Percentiles rank a stretch among this genome's conserved stretches.
Evolutionary conservation across 202 grass and related monocot species (phyloP).

Genomic region (Setaria italica): DNA sequence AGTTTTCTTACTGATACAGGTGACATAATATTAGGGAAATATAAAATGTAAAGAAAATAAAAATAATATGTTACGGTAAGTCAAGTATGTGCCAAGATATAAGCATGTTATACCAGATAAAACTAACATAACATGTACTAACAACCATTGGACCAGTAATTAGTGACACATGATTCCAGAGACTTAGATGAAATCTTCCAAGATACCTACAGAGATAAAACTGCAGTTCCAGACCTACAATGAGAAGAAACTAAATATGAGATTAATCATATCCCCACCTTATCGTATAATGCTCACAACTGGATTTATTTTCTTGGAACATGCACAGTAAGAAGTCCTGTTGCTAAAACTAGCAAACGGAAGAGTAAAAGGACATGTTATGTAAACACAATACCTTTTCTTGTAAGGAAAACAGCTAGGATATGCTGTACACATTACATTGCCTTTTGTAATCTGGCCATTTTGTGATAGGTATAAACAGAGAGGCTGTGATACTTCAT

Average conservation of each 20-base stretch:
- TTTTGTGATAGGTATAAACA: constrained; percentile 7
- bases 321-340: background rate
- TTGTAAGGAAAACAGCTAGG: background rate
- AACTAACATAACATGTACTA: background rate
- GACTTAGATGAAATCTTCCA: background rate
- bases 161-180: background rate
- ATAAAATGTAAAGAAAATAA: background rate
- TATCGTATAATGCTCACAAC: constrained; percentile 6
- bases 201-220: constrained; percentile 16
- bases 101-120: constrained; percentile 32
- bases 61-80: background rate
- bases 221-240: background rate
- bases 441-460: background rate
- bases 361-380: background rate
- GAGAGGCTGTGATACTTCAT: background rate
- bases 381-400: background rate
- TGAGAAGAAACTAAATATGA: constrained; percentile 11
- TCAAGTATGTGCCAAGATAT: constrained; percentile 48
- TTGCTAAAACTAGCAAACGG: background rate
- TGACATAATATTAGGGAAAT: background rate
- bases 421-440: background rate
- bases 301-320: background rate
- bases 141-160: background rate
- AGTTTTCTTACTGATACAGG: background rate
- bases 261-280: background rate